Base-by-base conservation (phyloP, 805 yeast genomes). In the Starmerella gropengiesseri region DNA sequence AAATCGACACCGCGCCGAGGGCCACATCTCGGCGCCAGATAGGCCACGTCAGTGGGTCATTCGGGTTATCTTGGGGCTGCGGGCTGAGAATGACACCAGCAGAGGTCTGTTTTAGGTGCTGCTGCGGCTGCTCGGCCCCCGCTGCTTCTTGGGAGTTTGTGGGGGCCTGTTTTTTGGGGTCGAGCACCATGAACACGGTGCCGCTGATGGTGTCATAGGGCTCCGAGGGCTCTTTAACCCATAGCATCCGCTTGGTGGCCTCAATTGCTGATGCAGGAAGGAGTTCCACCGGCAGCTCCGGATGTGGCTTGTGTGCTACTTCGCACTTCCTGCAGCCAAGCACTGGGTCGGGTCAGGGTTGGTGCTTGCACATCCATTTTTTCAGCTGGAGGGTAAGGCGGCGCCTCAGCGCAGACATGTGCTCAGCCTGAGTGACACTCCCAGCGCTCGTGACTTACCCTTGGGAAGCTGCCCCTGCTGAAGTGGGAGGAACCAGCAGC, bases 1-100 rank as follows among this genome's bases (percentile, higher is more conserved):
- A 78, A 50, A 72, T 67, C 5, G 80, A 79, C 26, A 75, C 66
- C 14, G 69, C 69, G 9, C 66, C 49, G 31, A 75, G 59, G 7
- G 78, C 73, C 36, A 73, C 45, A 47, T 75, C 81, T 22, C 78
- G 62, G 31, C 73, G 63, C 74, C 77, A 72, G 7, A 66, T 52
- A 1, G 81, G 78, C 82, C 81, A 75, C 52, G 76, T 77, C 31
- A 76, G 61, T 2, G 82, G 82, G 49, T 76, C 82, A 51, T 77
- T 75, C 4, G 78, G 77, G 48, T 70, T 63, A 50, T 75, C 73
- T 29, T 71, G 74, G 5, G 82, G 82, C 55, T 76, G 82, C 0
- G 82, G 82, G 42, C 65, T 60, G 27, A 77, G 59, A 26, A 76
- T 66, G 18, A 76, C 59, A 1, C 81, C 81, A 3, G 58, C 55